Conservation (phyloP, 441 rosid genomes). For the Gossypium armourianum region DNA sequence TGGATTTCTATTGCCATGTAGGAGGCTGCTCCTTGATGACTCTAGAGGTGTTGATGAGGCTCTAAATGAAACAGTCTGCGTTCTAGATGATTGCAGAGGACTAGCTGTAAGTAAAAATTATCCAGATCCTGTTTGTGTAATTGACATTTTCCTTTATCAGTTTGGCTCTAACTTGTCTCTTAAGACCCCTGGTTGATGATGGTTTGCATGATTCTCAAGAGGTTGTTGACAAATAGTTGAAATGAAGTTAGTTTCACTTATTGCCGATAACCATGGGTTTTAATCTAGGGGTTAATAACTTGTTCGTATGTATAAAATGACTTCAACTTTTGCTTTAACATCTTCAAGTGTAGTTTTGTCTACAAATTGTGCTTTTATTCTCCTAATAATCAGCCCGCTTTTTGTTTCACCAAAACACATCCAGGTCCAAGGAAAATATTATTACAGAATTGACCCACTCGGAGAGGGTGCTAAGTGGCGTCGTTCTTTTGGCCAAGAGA, state of each 20-base stretch:
- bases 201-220: not conserved
- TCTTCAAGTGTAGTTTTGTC: not conserved
- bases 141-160: not conserved
- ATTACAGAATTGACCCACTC: slow-evolving; percentile 41
- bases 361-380: not conserved
- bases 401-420: slow-evolving; percentile 1
- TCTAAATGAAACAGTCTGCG: slow-evolving; percentile 81
- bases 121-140: not conserved
- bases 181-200: not conserved
- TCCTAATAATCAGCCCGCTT: not conserved
- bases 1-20: slow-evolving; percentile 21
- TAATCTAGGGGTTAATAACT: not conserved
- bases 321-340: not conserved
- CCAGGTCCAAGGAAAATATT: slow-evolving; percentile 56
- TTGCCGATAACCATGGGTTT: not conserved
- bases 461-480: slow-evolving; percentile 79
- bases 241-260: not conserved
- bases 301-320: not conserved
- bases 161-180: slow-evolving; percentile 5
- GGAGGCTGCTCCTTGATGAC: slow-evolving; percentile 91
- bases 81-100: slow-evolving; percentile 55
- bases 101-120: slow-evolving; percentile 47
- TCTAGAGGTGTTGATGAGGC: slow-evolving; percentile 82
- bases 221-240: not conserved
- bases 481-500: slow-evolving; percentile 55